Percentiles rank a stretch among this genome's conserved stretches.
Evolutionary conservation across 805 yeast species (phyloP).

Genomic region (Saccharomycopsis babjevae): DNA sequence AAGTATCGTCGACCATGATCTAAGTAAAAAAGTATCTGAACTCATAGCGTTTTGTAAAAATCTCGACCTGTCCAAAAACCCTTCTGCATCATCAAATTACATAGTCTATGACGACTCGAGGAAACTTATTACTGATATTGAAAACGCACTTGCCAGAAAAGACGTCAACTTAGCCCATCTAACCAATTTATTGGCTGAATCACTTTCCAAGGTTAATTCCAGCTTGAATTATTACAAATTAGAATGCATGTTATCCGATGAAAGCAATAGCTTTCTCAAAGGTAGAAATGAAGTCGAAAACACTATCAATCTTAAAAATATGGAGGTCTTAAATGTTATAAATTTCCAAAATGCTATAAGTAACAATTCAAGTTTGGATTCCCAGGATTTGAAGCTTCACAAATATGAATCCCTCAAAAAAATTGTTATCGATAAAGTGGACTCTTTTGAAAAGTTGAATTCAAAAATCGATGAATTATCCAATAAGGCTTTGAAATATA

Average conservation of each 20-base stretch:
- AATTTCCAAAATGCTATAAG: slow-evolving; percentile 3
- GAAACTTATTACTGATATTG: background rate
- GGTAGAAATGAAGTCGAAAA: slow-evolving; percentile 37
- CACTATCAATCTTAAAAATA: slow-evolving; percentile 29
- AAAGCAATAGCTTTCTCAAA: slow-evolving; percentile 8
- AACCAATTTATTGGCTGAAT: slow-evolving; percentile 4
- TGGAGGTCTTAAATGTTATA: slow-evolving; percentile 27
- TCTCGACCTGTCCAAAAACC: background rate
- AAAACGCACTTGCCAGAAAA: background rate
- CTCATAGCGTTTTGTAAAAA: background rate
- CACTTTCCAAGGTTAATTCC: slow-evolving; percentile 8
- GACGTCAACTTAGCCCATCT: background rate
- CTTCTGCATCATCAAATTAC: background rate
- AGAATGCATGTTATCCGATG: slow-evolving; percentile 10
- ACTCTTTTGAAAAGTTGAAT: slow-evolving; percentile 6
- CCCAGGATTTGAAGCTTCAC: background rate
- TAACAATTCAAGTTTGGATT: background rate
- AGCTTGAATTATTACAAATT: slow-evolving; percentile 10
- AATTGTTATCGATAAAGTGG: slow-evolving; percentile 7
- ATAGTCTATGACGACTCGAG: background rate
- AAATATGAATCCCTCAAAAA: slow-evolving; percentile 12
- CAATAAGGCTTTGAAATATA: slow-evolving; percentile 17
- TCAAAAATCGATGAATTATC: slow-evolving; percentile 7
- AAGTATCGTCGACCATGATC: background rate
- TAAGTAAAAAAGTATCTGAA: background rate